phyloP scores from a whole-genome alignment of 257 asterid genomes.

The Solanum ossicruentum region DNA sequence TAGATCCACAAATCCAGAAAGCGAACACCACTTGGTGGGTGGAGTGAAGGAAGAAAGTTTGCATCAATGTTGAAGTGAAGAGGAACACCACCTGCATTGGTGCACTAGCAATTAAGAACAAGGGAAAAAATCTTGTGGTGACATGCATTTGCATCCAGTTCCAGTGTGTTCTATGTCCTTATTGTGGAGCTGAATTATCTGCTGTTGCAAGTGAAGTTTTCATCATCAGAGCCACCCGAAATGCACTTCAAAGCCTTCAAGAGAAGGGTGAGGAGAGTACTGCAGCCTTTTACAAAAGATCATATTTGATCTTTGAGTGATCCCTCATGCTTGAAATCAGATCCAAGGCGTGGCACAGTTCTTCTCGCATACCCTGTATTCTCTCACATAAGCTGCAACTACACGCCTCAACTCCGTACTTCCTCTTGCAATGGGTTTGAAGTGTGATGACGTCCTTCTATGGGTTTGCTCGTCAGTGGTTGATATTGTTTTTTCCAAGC shows the following conservation, averaged over 20 bases:
- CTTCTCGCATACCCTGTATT: constrained; percentile 49
- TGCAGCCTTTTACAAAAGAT: constrained; percentile 55
- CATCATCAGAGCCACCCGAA: constrained; percentile 36
- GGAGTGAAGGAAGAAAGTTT: neutral
- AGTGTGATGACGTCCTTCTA: constrained; percentile 75
- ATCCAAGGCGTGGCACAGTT: constrained; percentile 72
- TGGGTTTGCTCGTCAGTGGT: constrained; percentile 68
- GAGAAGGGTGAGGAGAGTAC: constrained; percentile 43
- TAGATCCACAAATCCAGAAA: neutral
- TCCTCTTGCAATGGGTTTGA: constrained; percentile 82
- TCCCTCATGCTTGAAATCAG: constrained; percentile 73
- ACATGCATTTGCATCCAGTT: neutral
- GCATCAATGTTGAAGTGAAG: neutral
- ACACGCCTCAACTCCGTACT: constrained; percentile 71
- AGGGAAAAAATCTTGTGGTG: neutral
- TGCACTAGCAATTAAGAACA: neutral
- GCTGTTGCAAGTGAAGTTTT: neutral
- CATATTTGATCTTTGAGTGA: constrained; percentile 65
- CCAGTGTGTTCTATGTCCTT: neutral
- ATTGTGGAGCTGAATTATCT: neutral
- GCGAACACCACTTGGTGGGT: neutral
- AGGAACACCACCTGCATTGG: neutral
- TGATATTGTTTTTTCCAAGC: constrained; percentile 68
- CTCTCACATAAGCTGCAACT: constrained; percentile 58
- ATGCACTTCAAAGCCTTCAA: constrained; percentile 34